Evolutionary conservation across 192 early-diverging fungal species (phyloP).

Genomic region (Backusella luteola): DNA sequence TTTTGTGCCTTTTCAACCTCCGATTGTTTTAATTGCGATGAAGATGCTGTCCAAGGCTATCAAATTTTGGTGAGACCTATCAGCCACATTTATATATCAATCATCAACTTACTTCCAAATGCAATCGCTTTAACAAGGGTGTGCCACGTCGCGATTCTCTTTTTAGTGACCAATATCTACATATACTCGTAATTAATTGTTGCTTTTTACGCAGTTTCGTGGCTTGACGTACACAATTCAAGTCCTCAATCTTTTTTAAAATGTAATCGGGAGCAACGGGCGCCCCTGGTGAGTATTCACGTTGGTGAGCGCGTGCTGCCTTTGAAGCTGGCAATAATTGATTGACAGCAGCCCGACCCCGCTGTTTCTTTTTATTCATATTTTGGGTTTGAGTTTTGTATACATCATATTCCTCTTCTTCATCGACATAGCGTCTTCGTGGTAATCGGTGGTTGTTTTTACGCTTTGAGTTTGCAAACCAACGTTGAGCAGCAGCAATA

Average conservation of each 20-base stretch:
- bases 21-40: slow-evolving; percentile 55
- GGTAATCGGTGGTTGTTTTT: slow-evolving; percentile 14
- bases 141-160: slow-evolving; percentile 87
- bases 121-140: slow-evolving; percentile 91
- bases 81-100: not conserved
- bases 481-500: slow-evolving; percentile 31
- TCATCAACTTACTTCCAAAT: slow-evolving; percentile 73
- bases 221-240: slow-evolving; percentile 21
- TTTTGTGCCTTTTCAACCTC: slow-evolving; percentile 70
- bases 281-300: slow-evolving; percentile 57
- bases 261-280: slow-evolving; percentile 68
- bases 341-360: not conserved
- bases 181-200: slow-evolving; percentile 65
- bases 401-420: slow-evolving; percentile 23
- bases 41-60: slow-evolving; percentile 90
- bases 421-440: slow-evolving; percentile 33
- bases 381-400: slow-evolving; percentile 7
- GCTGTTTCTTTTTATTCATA: not conserved
- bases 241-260: slow-evolving; percentile 40
- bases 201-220: slow-evolving; percentile 42
- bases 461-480: slow-evolving; percentile 14
- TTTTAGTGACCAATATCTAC: slow-evolving; percentile 96
- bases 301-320: slow-evolving; percentile 58
- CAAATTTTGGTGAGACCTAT: not conserved
- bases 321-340: slow-evolving; percentile 44